phyloP scores from a whole-genome alignment of 2,329 filamentous ascomycete species.

The Aspergillus hortae region DNA sequence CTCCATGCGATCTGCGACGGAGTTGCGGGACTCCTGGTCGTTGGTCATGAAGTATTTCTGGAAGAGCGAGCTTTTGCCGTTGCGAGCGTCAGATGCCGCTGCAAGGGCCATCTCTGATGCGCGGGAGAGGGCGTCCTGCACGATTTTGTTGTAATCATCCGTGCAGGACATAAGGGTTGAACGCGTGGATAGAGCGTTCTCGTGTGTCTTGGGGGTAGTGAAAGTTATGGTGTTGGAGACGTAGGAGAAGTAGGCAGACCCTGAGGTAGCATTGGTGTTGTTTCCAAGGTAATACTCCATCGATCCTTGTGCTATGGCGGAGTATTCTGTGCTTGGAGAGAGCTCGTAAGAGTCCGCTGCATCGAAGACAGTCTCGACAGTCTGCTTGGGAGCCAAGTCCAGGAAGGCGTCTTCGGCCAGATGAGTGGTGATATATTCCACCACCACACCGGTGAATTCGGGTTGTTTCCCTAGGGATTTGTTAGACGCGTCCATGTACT shows the following conservation, averaged over 20 bases:
- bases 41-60: constrained; percentile 16
- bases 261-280: constrained; percentile 6
- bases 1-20: constrained; percentile 12
- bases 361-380: constrained; percentile 12
- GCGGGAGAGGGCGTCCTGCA: constrained; percentile 8
- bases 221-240: constrained; percentile 11
- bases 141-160: constrained; percentile 9
- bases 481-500: background rate
- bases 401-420: constrained; percentile 11
- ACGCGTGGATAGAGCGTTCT: constrained; percentile 3
- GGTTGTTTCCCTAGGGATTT: constrained; percentile 3
- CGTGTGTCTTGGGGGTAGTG: constrained; percentile 4
- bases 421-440: constrained; percentile 12
- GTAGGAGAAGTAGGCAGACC: constrained; percentile 1
- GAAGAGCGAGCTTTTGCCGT: constrained; percentile 6
- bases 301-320: constrained; percentile 7
- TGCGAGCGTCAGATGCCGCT: constrained; percentile 11
- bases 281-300: constrained; percentile 10
- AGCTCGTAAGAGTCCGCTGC: constrained; percentile 12
- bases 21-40: constrained; percentile 1
- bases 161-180: constrained; percentile 9
- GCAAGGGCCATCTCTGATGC: constrained; percentile 13
- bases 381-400: constrained; percentile 11
- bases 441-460: constrained; percentile 9
- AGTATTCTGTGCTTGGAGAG: constrained; percentile 8